A percentile compares a stretch with the other conserved stretches of the same genome.
Conservation (phyloP, 345 rosid species). For the Nasturtium officinale region DNA sequence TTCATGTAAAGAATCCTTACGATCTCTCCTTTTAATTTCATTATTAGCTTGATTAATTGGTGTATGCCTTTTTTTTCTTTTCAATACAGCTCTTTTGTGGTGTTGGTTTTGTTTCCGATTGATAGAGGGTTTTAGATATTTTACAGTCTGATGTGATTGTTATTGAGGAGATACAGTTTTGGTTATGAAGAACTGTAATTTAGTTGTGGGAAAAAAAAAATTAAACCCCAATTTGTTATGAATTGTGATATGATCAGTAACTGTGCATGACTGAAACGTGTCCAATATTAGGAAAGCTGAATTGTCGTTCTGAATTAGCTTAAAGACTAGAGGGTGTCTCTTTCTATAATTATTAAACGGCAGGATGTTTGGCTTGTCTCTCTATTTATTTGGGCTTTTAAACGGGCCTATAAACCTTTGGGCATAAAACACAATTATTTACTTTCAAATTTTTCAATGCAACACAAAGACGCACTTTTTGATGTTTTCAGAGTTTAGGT, state of each 20-base stretch:
- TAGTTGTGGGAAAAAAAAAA: too few species aligned
- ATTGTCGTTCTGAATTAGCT: background rate
- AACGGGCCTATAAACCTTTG: conserved; percentile 6
- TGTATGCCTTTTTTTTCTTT: background rate
- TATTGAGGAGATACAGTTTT: background rate
- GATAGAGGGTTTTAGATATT: conserved; percentile 8
- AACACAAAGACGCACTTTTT: background rate
- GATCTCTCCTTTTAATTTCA: background rate
- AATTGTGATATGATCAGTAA: conserved; percentile 1
- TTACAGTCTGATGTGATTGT: background rate
- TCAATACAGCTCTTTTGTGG: background rate
- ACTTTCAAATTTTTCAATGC: background rate
- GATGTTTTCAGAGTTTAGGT: background rate
- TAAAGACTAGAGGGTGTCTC: conserved; percentile 16
- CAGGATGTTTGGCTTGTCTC: background rate
- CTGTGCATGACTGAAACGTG: conserved; percentile 33
- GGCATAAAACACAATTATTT: conserved; percentile 1
- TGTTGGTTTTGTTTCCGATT: background rate
- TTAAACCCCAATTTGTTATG: too few species aligned
- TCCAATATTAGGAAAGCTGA: conserved; percentile 1
- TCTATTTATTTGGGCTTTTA: conserved; percentile 5
- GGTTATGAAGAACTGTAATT: background rate
- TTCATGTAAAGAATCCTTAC: conserved; percentile 55
- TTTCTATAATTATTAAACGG: conserved; percentile 2
- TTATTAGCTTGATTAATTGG: background rate